Evolutionary conservation across 352 stramenopile genomes (phyloP).

Genomic region (Pythium scleroteichum): DNA sequence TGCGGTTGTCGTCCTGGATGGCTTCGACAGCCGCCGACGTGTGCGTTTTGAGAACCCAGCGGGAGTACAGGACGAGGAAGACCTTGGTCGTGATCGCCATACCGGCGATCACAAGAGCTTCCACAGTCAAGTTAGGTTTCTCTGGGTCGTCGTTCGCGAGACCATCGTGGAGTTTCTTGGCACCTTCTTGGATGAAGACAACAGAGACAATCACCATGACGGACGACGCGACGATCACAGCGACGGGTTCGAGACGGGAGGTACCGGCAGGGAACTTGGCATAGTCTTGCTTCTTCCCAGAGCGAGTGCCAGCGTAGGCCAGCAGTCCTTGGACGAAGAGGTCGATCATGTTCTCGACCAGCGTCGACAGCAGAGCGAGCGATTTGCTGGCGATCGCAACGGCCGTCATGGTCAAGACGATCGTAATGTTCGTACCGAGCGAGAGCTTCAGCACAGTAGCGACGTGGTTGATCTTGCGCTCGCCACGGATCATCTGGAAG

Average conservation of each 20-base stretch:
- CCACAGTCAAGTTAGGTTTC: constrained; percentile 82
- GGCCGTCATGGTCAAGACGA: constrained; percentile 69
- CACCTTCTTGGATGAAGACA: constrained; percentile 68
- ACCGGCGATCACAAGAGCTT: constrained; percentile 81
- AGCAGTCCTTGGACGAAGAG: constrained; percentile 91
- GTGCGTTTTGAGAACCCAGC: constrained; percentile 53
- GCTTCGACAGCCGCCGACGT: constrained; percentile 52
- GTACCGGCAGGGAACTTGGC: constrained; percentile 93
- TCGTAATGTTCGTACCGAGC: constrained; percentile 59
- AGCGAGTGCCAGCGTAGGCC: constrained; percentile 87
- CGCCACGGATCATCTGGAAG: constrained; percentile 33
- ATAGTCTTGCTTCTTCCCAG: constrained; percentile 69
- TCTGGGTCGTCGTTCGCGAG: constrained; percentile 59
- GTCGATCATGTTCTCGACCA: constrained; percentile 93
- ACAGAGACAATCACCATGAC: constrained; percentile 92
- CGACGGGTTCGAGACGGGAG: constrained; percentile 89
- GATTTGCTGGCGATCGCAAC: constrained; percentile 79
- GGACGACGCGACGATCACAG: constrained; percentile 90
- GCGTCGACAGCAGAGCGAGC: constrained; percentile 88
- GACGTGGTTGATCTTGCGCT: constrained; percentile 54
- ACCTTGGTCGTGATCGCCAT: constrained; percentile 73
- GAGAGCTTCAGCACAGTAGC: constrained; percentile 55
- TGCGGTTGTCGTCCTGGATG: constrained; percentile 93
- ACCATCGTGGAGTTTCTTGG: constrained; percentile 49
- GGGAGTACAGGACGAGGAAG: constrained; percentile 62